These are phyloP conservation scores for Alternaria brassicae DNA, from an alignment of 2,329 filamentous ascomycete species.

Conservation along the genomic window DNA sequence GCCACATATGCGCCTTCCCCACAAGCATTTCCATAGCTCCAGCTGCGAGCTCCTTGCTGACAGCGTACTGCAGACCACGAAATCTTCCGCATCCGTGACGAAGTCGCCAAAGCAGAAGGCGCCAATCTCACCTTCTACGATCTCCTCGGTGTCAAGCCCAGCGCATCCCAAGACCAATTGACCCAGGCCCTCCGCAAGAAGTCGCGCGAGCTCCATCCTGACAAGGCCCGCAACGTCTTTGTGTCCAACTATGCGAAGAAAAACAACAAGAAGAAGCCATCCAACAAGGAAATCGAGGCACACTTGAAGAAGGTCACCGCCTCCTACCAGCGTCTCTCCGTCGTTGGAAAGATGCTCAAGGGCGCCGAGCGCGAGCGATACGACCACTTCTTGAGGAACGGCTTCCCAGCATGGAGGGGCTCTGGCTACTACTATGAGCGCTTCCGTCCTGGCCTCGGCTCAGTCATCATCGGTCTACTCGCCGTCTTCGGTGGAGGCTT, in stretches of 20 bases:
- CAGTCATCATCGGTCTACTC: slow-evolving; percentile 82
- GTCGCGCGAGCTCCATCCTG: slow-evolving; percentile 83
- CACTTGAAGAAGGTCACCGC: slow-evolving; percentile 83
- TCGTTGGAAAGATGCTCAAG: slow-evolving; percentile 85
- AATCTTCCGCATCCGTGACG: slow-evolving; percentile 94
- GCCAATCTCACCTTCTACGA: slow-evolving; percentile 87
- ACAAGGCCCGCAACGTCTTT: slow-evolving; percentile 91
- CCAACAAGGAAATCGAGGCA: slow-evolving; percentile 75
- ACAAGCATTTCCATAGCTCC: slow-evolving; percentile 26
- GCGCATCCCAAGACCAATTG: slow-evolving; percentile 84
- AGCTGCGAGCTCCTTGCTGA: slow-evolving; percentile 23
- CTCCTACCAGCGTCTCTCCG: slow-evolving; percentile 81
- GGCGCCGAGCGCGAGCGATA: slow-evolving; percentile 84
- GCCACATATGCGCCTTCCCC: slow-evolving; percentile 17
- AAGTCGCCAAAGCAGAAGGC: slow-evolving; percentile 78
- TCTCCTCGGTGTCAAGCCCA: slow-evolving; percentile 78
- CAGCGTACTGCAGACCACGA: slow-evolving; percentile 75
- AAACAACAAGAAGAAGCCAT: slow-evolving; percentile 66
- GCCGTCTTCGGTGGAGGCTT: slow-evolving; percentile 81
- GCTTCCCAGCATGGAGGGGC: slow-evolving; percentile 95
- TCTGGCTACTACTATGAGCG: slow-evolving; percentile 98
- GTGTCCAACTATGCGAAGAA: slow-evolving; percentile 68
- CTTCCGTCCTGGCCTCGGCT: slow-evolving; percentile 87
- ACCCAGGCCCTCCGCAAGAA: slow-evolving; percentile 93
- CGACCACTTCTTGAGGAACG: slow-evolving; percentile 90